Base-by-base conservation (phyloP, 2,329 filamentous ascomycete genomes). In the Penicillium sp. region DNA sequence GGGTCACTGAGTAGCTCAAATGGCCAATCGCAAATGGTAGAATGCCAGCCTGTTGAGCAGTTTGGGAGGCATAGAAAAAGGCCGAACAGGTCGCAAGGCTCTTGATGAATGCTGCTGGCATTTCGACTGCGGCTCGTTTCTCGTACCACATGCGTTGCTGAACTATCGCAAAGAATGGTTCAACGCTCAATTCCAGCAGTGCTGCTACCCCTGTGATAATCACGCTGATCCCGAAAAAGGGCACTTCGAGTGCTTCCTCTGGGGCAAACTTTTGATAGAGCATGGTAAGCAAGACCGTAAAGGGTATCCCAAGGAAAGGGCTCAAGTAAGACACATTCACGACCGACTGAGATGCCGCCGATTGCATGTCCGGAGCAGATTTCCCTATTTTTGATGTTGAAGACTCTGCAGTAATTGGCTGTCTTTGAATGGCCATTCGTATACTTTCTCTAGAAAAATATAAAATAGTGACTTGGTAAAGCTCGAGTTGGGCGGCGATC, bases 361-460 rank as follows among this genome's bases (percentile, higher is more conserved):
- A 62, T 35, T 71, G 62, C 61, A 62, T 45, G 55, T 66, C 46
- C 58, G 59, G 49, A 48, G 59, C 50, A 10, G 57, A 51, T 42
- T 56, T 54, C 49, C 19, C 19, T 23, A 63, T 53, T 50, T 33
- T 29, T 53, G 64, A 16, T 50, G 31, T 26, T 54, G 64, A n/a
- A 65, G 61, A 42, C 10, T 42, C 19, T 29, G 43, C 5, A 19
- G 7, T 13, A 11, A 75, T 64, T 14, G 79, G 78, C 65, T 93
- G 90, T 51, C 95, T 84, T 76, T 98, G 93, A 35, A 96, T 85
- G 26, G 93, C 92, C n/a, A 96, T 89, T 16, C 95, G 88, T 49
- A 98, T 79, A 68, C 90, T 93, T 76, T 99, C 95, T 39, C 95
- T 85, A 0, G 95, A 90, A 69, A 99, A 98, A 75, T 96, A 97